These are phyloP conservation scores for Eimeria zaria DNA, from an alignment of 169 alveolate species.

Conservation along the genomic window DNA sequence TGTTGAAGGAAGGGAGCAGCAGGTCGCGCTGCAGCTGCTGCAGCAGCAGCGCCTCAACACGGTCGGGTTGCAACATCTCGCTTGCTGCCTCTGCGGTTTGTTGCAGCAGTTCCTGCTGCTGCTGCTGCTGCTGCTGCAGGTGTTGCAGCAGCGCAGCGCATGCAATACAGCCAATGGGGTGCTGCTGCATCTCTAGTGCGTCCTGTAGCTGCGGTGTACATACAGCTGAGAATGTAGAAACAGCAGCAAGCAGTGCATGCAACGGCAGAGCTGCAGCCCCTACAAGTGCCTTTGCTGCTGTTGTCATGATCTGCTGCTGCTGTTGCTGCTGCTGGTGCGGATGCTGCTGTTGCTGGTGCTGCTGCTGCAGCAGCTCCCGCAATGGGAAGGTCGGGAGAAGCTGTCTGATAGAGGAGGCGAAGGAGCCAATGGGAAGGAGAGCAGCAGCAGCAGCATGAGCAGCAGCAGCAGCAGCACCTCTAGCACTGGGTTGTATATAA, in stretches of 20 bases:
- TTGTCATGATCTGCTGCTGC: conserved; percentile 47
- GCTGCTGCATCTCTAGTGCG: conserved; percentile 56
- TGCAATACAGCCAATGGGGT: conserved; percentile 41
- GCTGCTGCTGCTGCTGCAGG: conserved; percentile 47
- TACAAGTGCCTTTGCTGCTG: conserved; percentile 45
- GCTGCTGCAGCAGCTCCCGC: conserved; percentile 68
- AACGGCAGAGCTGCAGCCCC: conserved; percentile 60
- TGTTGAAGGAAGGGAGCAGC: background rate
- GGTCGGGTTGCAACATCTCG: conserved; percentile 48
- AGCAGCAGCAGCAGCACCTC: conserved; percentile 49
- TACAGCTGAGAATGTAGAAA: conserved; percentile 12
- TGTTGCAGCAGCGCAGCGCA: conserved; percentile 23
- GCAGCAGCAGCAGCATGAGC: conserved; percentile 67
- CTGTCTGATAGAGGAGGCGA: conserved; percentile 15
- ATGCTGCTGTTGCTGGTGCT: too few species aligned
- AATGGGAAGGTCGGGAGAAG: conserved; percentile 32
- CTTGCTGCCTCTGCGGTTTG: conserved; percentile 28
- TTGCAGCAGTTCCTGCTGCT: conserved; percentile 19
- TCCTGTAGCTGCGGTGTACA: conserved; percentile 16
- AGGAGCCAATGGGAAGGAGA: conserved; percentile 15
- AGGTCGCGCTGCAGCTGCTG: conserved; percentile 51
- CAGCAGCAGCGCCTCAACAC: conserved; percentile 65
- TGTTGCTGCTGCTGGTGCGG: conserved; percentile 9
- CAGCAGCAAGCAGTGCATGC: conserved; percentile 69
- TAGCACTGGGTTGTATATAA: conserved; percentile 35